Evolutionary conservation across 2,329 filamentous ascomycete species (phyloP).

Genomic region (Thermothelomyces thermophilus): DNA sequence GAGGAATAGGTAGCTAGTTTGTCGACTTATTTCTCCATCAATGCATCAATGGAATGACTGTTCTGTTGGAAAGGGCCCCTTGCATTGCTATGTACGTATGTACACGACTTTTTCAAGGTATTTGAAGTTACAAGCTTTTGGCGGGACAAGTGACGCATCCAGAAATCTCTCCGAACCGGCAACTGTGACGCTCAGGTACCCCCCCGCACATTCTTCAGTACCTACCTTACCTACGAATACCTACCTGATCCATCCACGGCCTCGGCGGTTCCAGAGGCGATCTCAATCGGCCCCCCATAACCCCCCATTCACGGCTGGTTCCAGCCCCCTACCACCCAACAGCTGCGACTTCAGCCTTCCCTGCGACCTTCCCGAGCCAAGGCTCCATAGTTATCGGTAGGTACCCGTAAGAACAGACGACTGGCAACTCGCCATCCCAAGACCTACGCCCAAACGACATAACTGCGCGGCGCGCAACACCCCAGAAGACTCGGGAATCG

Average conservation of each 20-base stretch:
- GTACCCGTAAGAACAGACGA: slow-evolving; percentile 14
- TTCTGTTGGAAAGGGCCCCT: no score
- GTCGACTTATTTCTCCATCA: no score
- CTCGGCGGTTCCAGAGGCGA: slow-evolving; percentile 21
- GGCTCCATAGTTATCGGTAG: not conserved
- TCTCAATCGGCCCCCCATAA: slow-evolving; percentile 21
- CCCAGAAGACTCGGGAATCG: not conserved
- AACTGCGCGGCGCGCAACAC: slow-evolving; percentile 1
- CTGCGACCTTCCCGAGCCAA: not conserved
- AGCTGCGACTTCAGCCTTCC: slow-evolving; percentile 7
- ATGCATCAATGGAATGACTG: no score
- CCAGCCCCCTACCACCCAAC: not conserved
- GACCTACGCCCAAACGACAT: slow-evolving; percentile 7
- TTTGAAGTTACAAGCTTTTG: no score
- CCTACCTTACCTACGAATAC: no score
- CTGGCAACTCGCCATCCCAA: slow-evolving; percentile 1
- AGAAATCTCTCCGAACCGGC: no score
- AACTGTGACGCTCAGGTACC: not conserved
- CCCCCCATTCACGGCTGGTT: not conserved
- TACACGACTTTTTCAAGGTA: no score
- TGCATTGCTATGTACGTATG: no score
- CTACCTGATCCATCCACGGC: no score
- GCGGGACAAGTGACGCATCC: no score
- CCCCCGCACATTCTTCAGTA: no score
- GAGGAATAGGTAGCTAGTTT: no score